Base-by-base conservation (phyloP, 2,329 filamentous ascomycete species). In the Fusarium drepaniforme region DNA sequence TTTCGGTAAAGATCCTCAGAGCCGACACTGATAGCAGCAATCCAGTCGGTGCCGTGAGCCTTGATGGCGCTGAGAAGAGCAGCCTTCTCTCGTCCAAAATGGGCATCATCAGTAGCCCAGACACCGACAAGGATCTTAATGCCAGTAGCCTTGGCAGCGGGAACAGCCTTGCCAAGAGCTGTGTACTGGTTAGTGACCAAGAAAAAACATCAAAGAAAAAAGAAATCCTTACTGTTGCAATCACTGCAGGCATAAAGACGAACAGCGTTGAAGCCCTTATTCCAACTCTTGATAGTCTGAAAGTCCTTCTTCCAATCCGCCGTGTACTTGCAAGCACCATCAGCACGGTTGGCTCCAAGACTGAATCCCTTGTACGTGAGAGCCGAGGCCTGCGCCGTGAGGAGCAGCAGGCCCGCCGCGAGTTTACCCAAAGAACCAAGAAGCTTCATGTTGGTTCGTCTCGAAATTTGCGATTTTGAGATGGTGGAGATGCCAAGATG, bases 241-340 rank as follows among this genome's bases (percentile, higher is more conserved):
- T 78, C 76, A 40, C 62, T 64, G 28, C 64, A 44, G 18, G 76
- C 72, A 51, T 78, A 78, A 7, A 78, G 68, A 5, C 76, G 76
- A 28, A 75, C 72, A 28, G 76, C 76, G 58, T 78, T 78, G 65
- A 78, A 78, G 15, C 76, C 76, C 72, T 78, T 78, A 42, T 70
- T 72, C 74, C 74, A 78, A 40, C 76, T 40, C 66, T 78, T 78
- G 58, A 78, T 78, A 3, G 76, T 67, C 66, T 78, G 74, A n/a
- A 78, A 78, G 49, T 78, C 76, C 21, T 58, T 70, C 72, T 78
- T 77, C 76, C 76, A 78, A n/a, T 78, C 76, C 21, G 75, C 76
- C 21, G 71, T 70, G 30, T 60, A 64, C 66, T 78, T 78, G 66
- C 76, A 78, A 25, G 18, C 57, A 15, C 76, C 76, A 49, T 78